phyloP scores from a whole-genome alignment of 148 eudicot genomes.

The Beta vulgaris region DNA sequence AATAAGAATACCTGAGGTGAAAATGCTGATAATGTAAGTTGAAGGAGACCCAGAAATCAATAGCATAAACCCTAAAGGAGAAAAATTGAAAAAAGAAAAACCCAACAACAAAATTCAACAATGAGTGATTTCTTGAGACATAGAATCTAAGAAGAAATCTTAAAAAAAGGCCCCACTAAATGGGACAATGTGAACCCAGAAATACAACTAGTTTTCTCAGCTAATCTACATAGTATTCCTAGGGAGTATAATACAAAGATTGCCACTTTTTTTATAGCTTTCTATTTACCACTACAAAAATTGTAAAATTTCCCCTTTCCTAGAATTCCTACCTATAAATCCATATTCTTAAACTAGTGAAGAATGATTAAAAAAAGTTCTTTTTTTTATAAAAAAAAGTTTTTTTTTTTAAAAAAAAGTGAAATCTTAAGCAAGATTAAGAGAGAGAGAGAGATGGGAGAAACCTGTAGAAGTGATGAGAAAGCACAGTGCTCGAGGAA shows the following conservation, averaged over 20 bases:
- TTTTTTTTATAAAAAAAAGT: neutral
- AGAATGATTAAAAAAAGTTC: too few species aligned
- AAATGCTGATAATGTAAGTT: neutral
- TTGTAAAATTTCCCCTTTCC: neutral
- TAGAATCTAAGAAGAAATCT: neutral
- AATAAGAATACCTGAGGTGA: neutral
- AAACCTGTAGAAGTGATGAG: neutral
- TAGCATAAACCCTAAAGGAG: neutral
- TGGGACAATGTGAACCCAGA: conserved; percentile 8
- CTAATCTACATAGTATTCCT: neutral
- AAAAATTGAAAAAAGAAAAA: neutral
- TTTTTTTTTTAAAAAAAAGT: neutral
- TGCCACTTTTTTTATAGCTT: neutral
- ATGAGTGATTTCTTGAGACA: neutral
- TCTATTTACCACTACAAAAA: neutral
- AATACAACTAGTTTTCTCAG: neutral
- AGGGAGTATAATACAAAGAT: neutral
- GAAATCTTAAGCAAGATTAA: neutral
- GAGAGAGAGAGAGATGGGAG: neutral
- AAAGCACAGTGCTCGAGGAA: neutral
- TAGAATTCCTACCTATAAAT: neutral
- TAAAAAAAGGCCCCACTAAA: neutral
- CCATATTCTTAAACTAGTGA: neutral
- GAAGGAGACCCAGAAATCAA: conserved; percentile 9
- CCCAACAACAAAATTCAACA: neutral